phyloP scores from a whole-genome alignment of 306 rosid genomes.

The Inga oerstediana region DNA sequence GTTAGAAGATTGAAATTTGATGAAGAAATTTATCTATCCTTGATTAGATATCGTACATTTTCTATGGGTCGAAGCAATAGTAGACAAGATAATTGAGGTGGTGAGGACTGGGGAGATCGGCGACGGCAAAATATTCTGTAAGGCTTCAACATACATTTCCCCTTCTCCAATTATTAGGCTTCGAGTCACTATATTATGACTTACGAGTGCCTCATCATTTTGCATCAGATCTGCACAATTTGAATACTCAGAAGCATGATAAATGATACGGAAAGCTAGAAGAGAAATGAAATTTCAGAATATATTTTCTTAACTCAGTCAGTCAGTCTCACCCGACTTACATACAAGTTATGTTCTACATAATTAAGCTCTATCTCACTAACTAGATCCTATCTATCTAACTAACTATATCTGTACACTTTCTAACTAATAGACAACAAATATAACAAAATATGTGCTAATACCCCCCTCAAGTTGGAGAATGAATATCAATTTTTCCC shows the following conservation, averaged over 20 bases:
- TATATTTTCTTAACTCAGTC: too few relatives aligned
- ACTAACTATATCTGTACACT: too few relatives aligned
- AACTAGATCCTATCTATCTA: too few relatives aligned
- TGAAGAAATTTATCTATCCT: not conserved
- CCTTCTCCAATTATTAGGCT: conserved; percentile 15
- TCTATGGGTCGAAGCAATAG: conserved; percentile 74
- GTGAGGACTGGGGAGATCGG: conserved; percentile 95
- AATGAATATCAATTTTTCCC: too few relatives aligned
- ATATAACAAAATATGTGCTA: too few relatives aligned
- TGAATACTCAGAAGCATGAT: not conserved
- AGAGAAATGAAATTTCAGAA: too few relatives aligned
- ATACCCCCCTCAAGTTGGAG: too few relatives aligned
- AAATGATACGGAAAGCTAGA: too few relatives aligned
- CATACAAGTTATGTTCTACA: too few relatives aligned
- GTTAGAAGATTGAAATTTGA: not conserved
- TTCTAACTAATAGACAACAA: too few relatives aligned
- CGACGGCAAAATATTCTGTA: conserved; percentile 92
- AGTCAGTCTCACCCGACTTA: too few relatives aligned
- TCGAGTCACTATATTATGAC: conserved; percentile 18
- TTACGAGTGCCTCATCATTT: not conserved
- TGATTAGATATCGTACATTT: conserved; percentile 18
- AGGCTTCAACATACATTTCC: conserved; percentile 33
- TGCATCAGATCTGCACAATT: not conserved
- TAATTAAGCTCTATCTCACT: too few relatives aligned
- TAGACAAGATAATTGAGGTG: conserved; percentile 70